Conservation (phyloP, 805 yeast genomes). For the Candida khao-thaluensis region DNA sequence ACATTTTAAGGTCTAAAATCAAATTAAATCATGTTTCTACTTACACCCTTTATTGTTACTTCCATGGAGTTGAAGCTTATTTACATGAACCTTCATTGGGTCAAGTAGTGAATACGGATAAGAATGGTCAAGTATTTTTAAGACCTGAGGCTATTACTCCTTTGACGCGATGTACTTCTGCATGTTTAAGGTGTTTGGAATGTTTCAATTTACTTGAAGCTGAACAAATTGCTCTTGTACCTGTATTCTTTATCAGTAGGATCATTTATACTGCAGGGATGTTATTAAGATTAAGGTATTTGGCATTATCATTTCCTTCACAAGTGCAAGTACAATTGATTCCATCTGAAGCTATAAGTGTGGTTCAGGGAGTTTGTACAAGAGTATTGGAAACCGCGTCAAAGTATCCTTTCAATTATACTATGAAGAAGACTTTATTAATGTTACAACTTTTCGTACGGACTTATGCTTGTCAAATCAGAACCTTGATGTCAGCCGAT, state of each 20-base stretch:
- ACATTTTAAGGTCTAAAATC: slow-evolving; percentile 38
- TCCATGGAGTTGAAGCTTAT: slow-evolving; percentile 64
- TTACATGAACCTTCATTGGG: slow-evolving; percentile 55
- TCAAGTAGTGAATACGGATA: slow-evolving; percentile 18
- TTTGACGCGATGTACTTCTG: slow-evolving; percentile 50
- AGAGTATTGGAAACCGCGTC: slow-evolving; percentile 30
- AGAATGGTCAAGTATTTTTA: slow-evolving; percentile 15
- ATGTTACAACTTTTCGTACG: slow-evolving; percentile 59
- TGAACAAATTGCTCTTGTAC: slow-evolving; percentile 53
- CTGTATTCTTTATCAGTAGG: slow-evolving; percentile 56
- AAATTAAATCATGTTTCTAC: slow-evolving; percentile 20
- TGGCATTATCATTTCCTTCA: slow-evolving; percentile 53
- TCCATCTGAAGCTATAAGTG: slow-evolving; percentile 44
- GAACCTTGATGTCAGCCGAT: slow-evolving; percentile 19
- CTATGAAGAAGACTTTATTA: slow-evolving; percentile 52
- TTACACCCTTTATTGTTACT: slow-evolving; percentile 42
- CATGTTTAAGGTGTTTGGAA: slow-evolving; percentile 52
- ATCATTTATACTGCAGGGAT: slow-evolving; percentile 66
- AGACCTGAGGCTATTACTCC: slow-evolving; percentile 37
- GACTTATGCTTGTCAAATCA: slow-evolving; percentile 58
- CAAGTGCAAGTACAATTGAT: slow-evolving; percentile 43
- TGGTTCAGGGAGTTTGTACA: slow-evolving; percentile 29
- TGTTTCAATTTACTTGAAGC: slow-evolving; percentile 46
- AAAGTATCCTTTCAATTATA: slow-evolving; percentile 41
- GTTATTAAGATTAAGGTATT: slow-evolving; percentile 54